Percentiles rank a stretch among this genome's conserved stretches.
phyloP scores from a whole-genome alignment of 768 basidiomycete species.

The Trametes maxima region DNA sequence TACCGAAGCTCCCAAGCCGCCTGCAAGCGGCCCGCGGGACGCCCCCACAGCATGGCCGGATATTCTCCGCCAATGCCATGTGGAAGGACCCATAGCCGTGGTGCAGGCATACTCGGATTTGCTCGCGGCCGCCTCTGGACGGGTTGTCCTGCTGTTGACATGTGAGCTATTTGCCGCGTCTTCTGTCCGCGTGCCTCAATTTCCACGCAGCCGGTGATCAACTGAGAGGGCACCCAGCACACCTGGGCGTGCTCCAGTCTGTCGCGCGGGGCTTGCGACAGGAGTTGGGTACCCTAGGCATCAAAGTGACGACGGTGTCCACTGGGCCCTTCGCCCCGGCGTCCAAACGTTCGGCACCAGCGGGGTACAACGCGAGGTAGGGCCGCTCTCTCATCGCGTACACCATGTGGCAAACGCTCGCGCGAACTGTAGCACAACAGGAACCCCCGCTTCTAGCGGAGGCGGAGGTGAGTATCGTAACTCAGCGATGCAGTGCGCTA shows the following conservation, averaged over 20 bases:
- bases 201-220: slow-evolving; percentile 18
- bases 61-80: slow-evolving; percentile 25
- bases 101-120: slow-evolving; percentile 32
- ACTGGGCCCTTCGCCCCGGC: slow-evolving; percentile 19
- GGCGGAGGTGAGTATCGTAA: slow-evolving; percentile 9
- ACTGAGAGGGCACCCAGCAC: slow-evolving; percentile 1
- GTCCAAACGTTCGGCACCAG: slow-evolving; percentile 2
- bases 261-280: slow-evolving; percentile 23
- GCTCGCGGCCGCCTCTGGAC: slow-evolving; percentile 34
- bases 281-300: slow-evolving; percentile 21
- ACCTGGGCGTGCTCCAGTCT: slow-evolving; percentile 17
- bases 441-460: background rate
- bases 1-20: slow-evolving; percentile 2
- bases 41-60: slow-evolving; percentile 24
- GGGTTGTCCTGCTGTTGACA: slow-evolving; percentile 33
- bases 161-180: slow-evolving; percentile 20
- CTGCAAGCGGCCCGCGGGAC: slow-evolving; percentile 8
- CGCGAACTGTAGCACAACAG: background rate
- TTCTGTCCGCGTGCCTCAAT: slow-evolving; percentile 10
- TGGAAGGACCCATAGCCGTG: slow-evolving; percentile 31
- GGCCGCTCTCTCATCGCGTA: background rate
- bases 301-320: slow-evolving; percentile 23
- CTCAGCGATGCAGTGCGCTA: background rate
- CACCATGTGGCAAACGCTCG: slow-evolving; percentile 9
- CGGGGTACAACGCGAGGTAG: slow-evolving; percentile 1